Percentiles rank a stretch among this genome's conserved stretches.
Conservation (phyloP, 768 basidiomycete genomes). For the Hygrocybe punicea region DNA sequence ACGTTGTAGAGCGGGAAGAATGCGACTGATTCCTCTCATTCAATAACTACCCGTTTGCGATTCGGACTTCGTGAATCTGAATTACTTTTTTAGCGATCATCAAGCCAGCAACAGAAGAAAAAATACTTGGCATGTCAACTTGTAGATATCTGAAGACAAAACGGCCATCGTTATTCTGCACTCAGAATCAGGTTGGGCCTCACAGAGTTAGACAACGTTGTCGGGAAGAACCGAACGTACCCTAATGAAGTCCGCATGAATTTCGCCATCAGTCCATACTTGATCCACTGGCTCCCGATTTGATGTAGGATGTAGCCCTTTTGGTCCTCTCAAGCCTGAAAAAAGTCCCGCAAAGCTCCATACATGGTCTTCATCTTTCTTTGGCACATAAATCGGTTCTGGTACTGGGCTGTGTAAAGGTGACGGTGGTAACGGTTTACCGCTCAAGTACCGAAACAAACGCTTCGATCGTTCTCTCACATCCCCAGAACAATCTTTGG, state of each 20-base stretch:
- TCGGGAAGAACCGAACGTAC: conserved; percentile 40
- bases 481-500: conserved; percentile 40
- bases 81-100: conserved; percentile 2
- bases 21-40: conserved; percentile 60
- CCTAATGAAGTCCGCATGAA: conserved; percentile 73
- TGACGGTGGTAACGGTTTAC: conserved; percentile 47
- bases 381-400: conserved; percentile 25
- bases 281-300: conserved; percentile 36
- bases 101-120: conserved; percentile 24
- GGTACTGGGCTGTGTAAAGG: conserved; percentile 30
- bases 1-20: no score
- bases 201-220: not conserved
- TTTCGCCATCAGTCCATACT: conserved; percentile 70
- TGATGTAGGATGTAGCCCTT: conserved; percentile 26
- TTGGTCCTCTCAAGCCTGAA: conserved; percentile 52
- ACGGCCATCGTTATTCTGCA: conserved; percentile 70
- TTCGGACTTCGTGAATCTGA: conserved; percentile 61
- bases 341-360: conserved; percentile 68
- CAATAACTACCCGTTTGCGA: conserved; percentile 66
- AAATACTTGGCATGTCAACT: conserved; percentile 76
- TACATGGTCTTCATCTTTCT: conserved; percentile 37
- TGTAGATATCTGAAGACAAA: conserved; percentile 76
- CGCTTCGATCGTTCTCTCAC: conserved; percentile 51
- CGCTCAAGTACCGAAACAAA: conserved; percentile 71
- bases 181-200: conserved; percentile 7